Evolutionary conservation across 352 stramenopile species (phyloP).

Genomic region (Phytopythium mirpurense): DNA sequence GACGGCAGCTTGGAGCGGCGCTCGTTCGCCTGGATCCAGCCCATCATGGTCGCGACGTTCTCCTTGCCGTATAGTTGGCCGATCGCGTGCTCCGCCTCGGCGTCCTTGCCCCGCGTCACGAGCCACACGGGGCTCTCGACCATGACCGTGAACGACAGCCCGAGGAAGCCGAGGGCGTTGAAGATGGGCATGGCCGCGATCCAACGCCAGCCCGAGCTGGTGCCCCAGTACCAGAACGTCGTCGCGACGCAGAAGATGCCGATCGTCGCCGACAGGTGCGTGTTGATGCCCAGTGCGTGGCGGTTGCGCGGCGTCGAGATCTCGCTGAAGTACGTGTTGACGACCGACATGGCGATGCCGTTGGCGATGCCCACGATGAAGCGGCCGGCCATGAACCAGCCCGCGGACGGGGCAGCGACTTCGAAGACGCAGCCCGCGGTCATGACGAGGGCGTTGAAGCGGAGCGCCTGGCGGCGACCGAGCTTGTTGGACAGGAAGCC

Average conservation of each 20-base stretch:
- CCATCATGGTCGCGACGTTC: conserved; percentile 25
- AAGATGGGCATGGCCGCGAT: conserved; percentile 56
- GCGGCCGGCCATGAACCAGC: conserved; percentile 35
- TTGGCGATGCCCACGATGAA: conserved; percentile 48
- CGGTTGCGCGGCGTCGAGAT: conserved; percentile 40
- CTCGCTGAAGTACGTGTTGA: conserved; percentile 40
- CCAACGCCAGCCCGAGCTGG: conserved; percentile 45
- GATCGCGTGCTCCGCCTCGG: conserved; percentile 27
- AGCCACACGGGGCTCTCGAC: conserved; percentile 48
- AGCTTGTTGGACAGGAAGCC: conserved; percentile 25
- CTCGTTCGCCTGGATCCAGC: conserved; percentile 22
- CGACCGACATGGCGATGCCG: conserved; percentile 32
- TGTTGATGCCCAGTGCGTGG: conserved; percentile 24
- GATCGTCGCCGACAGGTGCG: conserved; percentile 33
- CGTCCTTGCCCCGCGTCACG: conserved; percentile 25
- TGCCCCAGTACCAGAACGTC: conserved; percentile 54
- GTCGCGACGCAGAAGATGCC: conserved; percentile 38
- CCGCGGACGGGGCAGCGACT: conserved; percentile 21
- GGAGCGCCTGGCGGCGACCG: conserved; percentile 34
- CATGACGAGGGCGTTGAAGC: conserved; percentile 38
- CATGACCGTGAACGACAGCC: conserved; percentile 39
- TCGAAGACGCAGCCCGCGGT: conserved; percentile 27
- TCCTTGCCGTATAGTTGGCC: conserved; percentile 30
- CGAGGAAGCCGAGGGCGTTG: conserved; percentile 36
- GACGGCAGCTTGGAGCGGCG: conserved; percentile 22